Evolutionary conservation across 2,329 filamentous ascomycete genomes (phyloP).

Genomic region (Aspergillus calidoustus): DNA sequence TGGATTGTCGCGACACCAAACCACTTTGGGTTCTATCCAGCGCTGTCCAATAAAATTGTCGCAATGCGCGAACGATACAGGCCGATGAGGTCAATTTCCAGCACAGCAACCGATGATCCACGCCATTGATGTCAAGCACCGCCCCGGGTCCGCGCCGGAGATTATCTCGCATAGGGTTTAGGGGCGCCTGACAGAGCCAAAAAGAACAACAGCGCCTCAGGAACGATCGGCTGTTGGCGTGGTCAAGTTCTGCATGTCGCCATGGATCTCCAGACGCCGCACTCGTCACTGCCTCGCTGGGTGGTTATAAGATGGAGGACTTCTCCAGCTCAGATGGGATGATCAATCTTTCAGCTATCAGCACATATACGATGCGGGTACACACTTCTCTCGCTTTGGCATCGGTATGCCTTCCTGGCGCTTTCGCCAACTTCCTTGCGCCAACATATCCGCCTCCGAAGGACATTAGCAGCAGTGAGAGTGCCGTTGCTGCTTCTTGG

Average conservation of each 20-base stretch:
- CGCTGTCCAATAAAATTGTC: not conserved
- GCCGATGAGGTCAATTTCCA: not conserved
- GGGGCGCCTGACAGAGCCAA: not conserved
- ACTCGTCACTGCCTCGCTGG: not conserved
- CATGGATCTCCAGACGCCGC: not conserved
- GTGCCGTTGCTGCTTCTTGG: constrained; percentile 40
- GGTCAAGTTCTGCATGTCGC: not conserved
- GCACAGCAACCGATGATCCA: not conserved
- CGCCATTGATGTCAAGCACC: not conserved
- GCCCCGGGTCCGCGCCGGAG: not conserved
- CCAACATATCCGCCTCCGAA: constrained; percentile 41
- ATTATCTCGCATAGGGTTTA: not conserved
- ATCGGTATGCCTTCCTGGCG: constrained; percentile 11
- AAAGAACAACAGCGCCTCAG: not conserved
- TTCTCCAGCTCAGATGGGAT: not conserved
- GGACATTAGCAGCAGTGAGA: constrained; percentile 39
- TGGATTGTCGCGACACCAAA: not conserved
- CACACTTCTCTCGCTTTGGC: constrained; percentile 6
- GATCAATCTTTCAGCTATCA: not conserved
- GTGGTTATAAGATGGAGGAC: not conserved
- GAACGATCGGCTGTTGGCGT: not conserved
- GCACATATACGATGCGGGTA: constrained; percentile 4
- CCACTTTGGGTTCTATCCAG: not conserved
- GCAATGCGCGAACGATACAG: not conserved
- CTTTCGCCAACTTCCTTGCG: constrained; percentile 29